Percentiles rank a stretch among this genome's conserved stretches.
phyloP scores from a whole-genome alignment of 192 early-diverging fungal genomes.

The Lobosporangium transversale region DNA sequence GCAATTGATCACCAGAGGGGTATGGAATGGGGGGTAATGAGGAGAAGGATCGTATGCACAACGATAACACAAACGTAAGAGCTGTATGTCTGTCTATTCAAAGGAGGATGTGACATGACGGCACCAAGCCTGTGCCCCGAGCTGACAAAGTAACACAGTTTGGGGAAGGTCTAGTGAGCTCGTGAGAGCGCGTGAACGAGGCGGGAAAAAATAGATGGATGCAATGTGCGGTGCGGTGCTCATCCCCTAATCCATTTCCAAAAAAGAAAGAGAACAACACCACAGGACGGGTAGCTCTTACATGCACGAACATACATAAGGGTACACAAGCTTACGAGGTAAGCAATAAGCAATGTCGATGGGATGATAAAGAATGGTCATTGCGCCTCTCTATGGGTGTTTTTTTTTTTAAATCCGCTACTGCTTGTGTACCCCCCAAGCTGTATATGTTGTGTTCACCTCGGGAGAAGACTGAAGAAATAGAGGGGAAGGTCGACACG shows the following conservation, averaged over 20 bases:
- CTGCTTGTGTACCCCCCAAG: background rate
- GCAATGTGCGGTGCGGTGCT: background rate
- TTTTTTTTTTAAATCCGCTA: background rate
- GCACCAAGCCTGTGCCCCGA: background rate
- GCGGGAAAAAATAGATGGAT: background rate
- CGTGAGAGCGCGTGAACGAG: slow-evolving; percentile 13
- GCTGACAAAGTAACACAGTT: background rate
- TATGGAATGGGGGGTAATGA: background rate
- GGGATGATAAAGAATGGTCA: slow-evolving; percentile 7
- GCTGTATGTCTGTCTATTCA: slow-evolving; percentile 7
- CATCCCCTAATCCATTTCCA: too few relatives aligned
- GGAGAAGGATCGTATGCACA: slow-evolving; percentile 13
- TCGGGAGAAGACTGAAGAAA: background rate
- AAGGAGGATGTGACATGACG: slow-evolving; percentile 1
- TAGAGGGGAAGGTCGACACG: background rate
- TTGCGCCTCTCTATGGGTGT: background rate
- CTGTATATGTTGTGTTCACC: background rate
- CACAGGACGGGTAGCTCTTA: background rate
- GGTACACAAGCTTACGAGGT: background rate
- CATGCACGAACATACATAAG: background rate
- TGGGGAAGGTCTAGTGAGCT: background rate
- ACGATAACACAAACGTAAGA: background rate
- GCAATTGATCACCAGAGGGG: background rate
- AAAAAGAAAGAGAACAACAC: background rate
- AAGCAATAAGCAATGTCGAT: background rate